These are phyloP conservation scores for Penicillium soppii DNA, from an alignment of 495 filamentous ascomycete species.

Conservation along the genomic window DNA sequence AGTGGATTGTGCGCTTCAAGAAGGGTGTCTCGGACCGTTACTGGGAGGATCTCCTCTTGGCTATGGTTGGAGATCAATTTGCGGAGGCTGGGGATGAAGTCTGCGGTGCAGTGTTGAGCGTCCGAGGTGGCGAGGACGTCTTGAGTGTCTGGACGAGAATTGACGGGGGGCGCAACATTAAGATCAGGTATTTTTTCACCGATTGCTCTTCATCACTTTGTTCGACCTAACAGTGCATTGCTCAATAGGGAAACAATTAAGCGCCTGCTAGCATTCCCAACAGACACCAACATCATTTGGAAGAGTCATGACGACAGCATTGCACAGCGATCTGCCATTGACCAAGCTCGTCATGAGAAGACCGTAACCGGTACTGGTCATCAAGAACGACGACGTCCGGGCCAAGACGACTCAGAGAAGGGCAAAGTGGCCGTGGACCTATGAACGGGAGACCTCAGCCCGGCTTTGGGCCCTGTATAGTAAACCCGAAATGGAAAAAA, in stretches of 20 bases:
- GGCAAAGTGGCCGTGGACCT: slow-evolving; percentile 34
- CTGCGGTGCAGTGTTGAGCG: slow-evolving; percentile 90
- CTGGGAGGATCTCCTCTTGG: slow-evolving; percentile 93
- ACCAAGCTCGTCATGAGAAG: slow-evolving; percentile 81
- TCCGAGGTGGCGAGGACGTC: slow-evolving; percentile 93
- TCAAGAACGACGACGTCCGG: slow-evolving; percentile 46
- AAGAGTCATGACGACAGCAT: slow-evolving; percentile 87
- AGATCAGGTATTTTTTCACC: slow-evolving; percentile 81
- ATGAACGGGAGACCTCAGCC: slow-evolving; percentile 26
- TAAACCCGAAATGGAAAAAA: slow-evolving; percentile 41
- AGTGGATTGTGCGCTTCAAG: slow-evolving; percentile 94
- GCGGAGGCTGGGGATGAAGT: slow-evolving; percentile 91
- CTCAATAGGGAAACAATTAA: slow-evolving; percentile 81
- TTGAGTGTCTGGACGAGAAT: slow-evolving; percentile 96
- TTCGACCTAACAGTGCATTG: background rate
- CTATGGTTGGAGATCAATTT: slow-evolving; percentile 93
- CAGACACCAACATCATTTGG: slow-evolving; percentile 89
- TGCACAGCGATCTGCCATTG: slow-evolving; percentile 75
- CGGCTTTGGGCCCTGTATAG: slow-evolving; percentile 47
- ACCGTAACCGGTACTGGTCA: slow-evolving; percentile 31
- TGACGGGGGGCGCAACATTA: slow-evolving; percentile 88
- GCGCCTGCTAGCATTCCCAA: slow-evolving; percentile 77
- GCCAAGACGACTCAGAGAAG: slow-evolving; percentile 50
- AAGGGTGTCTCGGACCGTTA: slow-evolving; percentile 96
- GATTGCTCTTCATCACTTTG: background rate